Base-by-base conservation (phyloP, 371 early-diverging fungal genomes). In the Dichotomocladium elegans region DNA sequence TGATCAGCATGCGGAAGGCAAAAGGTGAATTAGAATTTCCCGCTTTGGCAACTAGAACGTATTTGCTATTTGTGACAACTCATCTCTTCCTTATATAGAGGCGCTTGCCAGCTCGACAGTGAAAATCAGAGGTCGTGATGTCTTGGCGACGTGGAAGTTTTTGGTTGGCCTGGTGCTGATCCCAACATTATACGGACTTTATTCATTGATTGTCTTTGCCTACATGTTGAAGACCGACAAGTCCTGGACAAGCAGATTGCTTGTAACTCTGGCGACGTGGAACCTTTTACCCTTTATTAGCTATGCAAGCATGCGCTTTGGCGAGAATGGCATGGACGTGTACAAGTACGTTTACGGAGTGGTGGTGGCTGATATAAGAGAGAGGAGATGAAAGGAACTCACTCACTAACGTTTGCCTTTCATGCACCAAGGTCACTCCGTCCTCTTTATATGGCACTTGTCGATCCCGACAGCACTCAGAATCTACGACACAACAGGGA, bases 91-190 rank as follows among this genome's bases (percentile, higher is more conserved):
- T 15, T 49, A 3, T 49, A 41, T 56, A 74, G 94, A 94, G 61
- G 99, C 98, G 0, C 72, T 92, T 44, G 88, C 86, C 0, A 86
- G 80, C 14, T 95, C 96, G 7, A 85, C 87, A 22, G 97, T 98
- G 48, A 98, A 98, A 63, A 83, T 98, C 55, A 81, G 81, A 26
- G 99, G 94, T 15, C 82, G 87, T 35, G 99, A 98, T 66, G 98
- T 98, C 7, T 67, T 98, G 9, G 93, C 95, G 0, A 95, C 98
- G 12, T 98, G 98, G 99, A 97, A 97, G 60, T 75, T 96, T 6
- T 67, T 94, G n/a, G 88, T 91, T 10, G 89, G 89, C 4, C 61
- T 94, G 35, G 90, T 83, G 1, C 64, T 93, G 21, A 74, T 89
- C 41, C 96, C 97, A 7, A 54, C 81, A 4, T 63, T 93, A 10